phyloP scores from a whole-genome alignment of 164 flowering plant species.

The Cinnamomum chago region DNA sequence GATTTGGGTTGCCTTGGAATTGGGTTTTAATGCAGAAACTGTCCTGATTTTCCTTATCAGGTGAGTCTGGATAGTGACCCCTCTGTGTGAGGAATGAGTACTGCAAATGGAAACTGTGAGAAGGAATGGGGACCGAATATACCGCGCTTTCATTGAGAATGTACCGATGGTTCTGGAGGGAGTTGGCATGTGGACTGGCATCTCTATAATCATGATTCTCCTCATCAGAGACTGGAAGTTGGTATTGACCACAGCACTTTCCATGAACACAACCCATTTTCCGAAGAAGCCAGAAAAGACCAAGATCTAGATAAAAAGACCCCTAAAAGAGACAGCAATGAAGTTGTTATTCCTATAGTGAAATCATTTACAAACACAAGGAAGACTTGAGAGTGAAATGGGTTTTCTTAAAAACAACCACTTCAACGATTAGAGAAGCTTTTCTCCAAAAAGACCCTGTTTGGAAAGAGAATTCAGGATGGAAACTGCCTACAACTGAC shows the following conservation, averaged over 20 bases:
- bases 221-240: conserved; percentile 33
- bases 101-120: conserved; percentile 56
- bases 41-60: conserved; percentile 88
- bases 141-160: conserved; percentile 46
- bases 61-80: conserved; percentile 88
- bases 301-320: not conserved
- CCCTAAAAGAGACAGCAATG: not conserved
- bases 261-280: conserved; percentile 82
- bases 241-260: conserved; percentile 58
- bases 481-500: not conserved
- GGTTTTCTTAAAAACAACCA: conserved; percentile 1
- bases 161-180: conserved; percentile 14
- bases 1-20: conserved; percentile 75
- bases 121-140: conserved; percentile 57
- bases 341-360: not conserved
- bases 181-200: conserved; percentile 7
- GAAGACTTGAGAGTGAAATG: not conserved
- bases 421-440: not conserved
- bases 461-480: not conserved
- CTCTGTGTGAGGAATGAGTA: conserved; percentile 68
- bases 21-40: conserved; percentile 66
- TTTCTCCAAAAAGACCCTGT: not conserved
- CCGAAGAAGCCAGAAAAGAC: not conserved
- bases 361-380: not conserved
- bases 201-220: conserved; percentile 25